A percentile compares a stretch with the other conserved stretches of the same genome.
phyloP scores from a whole-genome alignment of 345 rosid genomes.

The Trapa incisa region DNA sequence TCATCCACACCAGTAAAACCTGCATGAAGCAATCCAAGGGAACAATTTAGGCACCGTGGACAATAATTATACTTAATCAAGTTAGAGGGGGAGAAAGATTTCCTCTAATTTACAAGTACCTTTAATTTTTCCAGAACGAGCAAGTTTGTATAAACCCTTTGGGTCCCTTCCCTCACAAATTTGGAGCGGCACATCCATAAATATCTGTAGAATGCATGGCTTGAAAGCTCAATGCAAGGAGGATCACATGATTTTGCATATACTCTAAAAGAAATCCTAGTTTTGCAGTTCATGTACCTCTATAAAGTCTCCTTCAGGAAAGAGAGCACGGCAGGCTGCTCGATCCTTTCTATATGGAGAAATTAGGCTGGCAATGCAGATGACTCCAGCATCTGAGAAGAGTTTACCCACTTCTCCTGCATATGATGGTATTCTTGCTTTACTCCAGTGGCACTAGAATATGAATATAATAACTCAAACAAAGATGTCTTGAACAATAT shows the following conservation, averaged over 20 bases:
- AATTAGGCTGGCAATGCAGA: conserved; percentile 75
- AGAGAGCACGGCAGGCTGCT: conserved; percentile 50
- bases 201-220: conserved; percentile 30
- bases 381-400: conserved; percentile 73
- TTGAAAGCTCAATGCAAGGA: conserved; percentile 1
- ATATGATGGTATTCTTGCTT: conserved; percentile 2
- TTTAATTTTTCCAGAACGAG: conserved; percentile 77
- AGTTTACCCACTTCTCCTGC: conserved; percentile 78
- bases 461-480: neutral
- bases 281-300: conserved; percentile 29
- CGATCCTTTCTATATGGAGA: conserved; percentile 79
- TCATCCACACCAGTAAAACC: conserved; percentile 76
- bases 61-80: neutral
- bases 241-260: neutral
- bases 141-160: conserved; percentile 82
- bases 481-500: neutral
- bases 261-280: neutral
- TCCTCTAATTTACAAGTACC: conserved; percentile 20
- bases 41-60: neutral
- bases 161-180: conserved; percentile 79
- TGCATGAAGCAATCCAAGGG: conserved; percentile 10
- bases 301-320: conserved; percentile 64
- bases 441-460: neutral
- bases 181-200: conserved; percentile 59
- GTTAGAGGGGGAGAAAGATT: neutral